Conservation (phyloP, 495 filamentous ascomycete species). For the Xylaria longipes region DNA sequence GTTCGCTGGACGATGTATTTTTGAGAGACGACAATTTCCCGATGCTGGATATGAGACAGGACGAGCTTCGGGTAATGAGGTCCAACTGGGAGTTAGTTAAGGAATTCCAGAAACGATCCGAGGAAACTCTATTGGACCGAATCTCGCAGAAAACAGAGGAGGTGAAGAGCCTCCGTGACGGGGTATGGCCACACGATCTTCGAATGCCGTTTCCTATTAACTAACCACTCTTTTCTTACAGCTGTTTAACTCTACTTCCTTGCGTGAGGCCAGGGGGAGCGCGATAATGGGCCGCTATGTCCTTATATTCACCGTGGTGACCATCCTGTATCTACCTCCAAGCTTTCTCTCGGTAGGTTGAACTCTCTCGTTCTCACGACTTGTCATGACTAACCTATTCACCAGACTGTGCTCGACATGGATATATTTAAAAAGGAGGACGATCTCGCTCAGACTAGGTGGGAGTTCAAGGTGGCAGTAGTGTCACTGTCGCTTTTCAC, state of each 20-base stretch:
- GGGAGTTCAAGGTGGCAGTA: background rate
- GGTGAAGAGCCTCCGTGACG: conserved; percentile 7
- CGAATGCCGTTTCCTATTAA: background rate
- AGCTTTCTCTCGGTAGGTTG: conserved; percentile 4
- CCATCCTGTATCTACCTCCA: conserved; percentile 1
- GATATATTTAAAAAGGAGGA: conserved; percentile 7
- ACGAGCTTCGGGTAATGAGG: background rate
- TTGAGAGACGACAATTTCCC: background rate
- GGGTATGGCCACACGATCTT: background rate
- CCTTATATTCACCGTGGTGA: conserved; percentile 7
- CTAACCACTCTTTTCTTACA: background rate
- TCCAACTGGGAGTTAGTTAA: conserved; percentile 6
- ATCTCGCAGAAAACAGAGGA: background rate
- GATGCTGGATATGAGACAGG: conserved; percentile 3
- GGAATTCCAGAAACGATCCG: background rate
- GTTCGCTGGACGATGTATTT: background rate
- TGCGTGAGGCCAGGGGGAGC: background rate
- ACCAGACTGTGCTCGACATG: background rate
- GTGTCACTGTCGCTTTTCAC: background rate
- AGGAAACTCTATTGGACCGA: background rate
- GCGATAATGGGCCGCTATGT: background rate
- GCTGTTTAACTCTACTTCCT: conserved; percentile 7
- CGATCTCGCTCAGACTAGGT: background rate
- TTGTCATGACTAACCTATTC: background rate
- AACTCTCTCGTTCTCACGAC: no score